Base-by-base conservation (phyloP, 169 alveolate genomes). In the Plasmodium ovale region DNA sequence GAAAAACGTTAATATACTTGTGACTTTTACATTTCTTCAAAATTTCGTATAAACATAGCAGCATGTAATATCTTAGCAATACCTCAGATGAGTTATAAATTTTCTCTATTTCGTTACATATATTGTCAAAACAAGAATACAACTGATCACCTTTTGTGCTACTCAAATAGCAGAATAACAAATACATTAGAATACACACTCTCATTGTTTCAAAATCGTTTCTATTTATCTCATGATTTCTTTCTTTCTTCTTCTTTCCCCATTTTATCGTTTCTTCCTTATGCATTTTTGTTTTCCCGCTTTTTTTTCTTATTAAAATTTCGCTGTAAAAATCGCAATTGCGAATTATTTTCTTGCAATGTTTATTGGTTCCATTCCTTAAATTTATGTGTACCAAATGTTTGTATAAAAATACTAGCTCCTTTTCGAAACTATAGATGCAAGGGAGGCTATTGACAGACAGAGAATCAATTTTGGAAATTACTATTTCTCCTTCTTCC, bases 11-110 rank as follows among this genome's bases (percentile, higher is more conserved):
- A 42, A 67, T 67, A 69, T 85, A 54, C 69, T 85, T 85, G 69
- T 69, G 56, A 33, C 31, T 39, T 27, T 69, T 68, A 68, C 82
- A 42, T 67, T 54, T 85, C 21, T 85, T 71, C 37, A 85, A 58
- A 27, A 85, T 54, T 69, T 85, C 85, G 35, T 69, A 69, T 68
- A 70, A 47, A 2, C 87, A 85, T 59, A 85, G 35, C 31, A 85
- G 10, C 67, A 69, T 69, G 56, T 85, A 85, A 51, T 69, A 62
- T 37, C 51, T 64, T 25, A 60, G 21, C 27, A 10, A 4, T 10
- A 27, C 77, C 31, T 31, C 54, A 33, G 72, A 33, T 39, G 21
- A 37, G 7, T 25, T 54, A 72, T 49, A 85, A 54, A 85, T 85
- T 23, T 85, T 42, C 25, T 31, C 47, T 58, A 85, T 64, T 39